These are phyloP conservation scores for Rhodotorula toruloides DNA, from an alignment of 768 basidiomycete species.

Conservation along the genomic window DNA sequence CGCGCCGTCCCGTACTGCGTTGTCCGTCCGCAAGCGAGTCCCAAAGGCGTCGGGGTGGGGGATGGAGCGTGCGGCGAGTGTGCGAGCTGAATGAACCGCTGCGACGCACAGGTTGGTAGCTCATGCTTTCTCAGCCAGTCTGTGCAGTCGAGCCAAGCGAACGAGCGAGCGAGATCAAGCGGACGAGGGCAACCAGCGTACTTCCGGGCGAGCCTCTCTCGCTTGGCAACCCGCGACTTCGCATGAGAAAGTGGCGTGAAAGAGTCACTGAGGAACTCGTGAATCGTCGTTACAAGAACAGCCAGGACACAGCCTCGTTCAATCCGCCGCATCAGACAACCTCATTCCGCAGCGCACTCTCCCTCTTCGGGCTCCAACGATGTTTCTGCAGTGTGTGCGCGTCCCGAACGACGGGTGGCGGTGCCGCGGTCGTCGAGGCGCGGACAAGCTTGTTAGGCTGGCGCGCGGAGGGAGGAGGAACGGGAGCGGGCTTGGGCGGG, in stretches of 20 bases:
- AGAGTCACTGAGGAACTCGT: too few species aligned
- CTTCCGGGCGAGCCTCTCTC: neutral
- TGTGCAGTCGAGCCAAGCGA: too few species aligned
- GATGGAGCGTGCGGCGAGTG: neutral
- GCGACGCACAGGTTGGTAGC: slow-evolving; percentile 18
- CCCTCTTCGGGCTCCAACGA: slow-evolving; percentile 12
- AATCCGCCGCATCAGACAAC: neutral
- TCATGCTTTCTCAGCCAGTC: neutral
- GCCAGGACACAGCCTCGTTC: too few species aligned
- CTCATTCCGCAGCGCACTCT: slow-evolving; percentile 5
- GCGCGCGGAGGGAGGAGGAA: neutral
- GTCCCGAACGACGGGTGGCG: neutral
- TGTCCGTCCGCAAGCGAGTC: too few species aligned
- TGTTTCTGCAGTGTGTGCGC: too few species aligned
- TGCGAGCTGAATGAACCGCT: neutral
- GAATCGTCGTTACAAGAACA: neutral
- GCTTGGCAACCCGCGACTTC: neutral
- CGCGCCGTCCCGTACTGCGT: too few species aligned
- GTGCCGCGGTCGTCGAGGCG: neutral
- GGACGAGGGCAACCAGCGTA: too few species aligned
- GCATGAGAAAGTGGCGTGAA: too few species aligned
- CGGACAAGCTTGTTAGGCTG: neutral
- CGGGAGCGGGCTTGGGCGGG: neutral
- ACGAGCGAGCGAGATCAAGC: too few species aligned
- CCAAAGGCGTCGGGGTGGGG: neutral